Conservation (phyloP, 192 early-diverging fungal genomes). For the Jimgerdemannia flammicorona region DNA sequence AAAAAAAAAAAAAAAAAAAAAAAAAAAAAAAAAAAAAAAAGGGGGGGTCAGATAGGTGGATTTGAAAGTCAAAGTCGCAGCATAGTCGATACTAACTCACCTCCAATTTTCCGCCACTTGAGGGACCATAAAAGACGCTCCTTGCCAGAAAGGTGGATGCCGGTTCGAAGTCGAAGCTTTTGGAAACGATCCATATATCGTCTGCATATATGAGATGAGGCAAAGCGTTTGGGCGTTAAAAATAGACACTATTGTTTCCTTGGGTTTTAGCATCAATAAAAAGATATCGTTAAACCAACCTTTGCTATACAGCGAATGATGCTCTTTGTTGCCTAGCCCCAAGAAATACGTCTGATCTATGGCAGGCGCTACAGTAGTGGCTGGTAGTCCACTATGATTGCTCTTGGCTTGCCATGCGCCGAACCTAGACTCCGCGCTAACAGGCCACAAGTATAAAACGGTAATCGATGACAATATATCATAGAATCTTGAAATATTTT, state of each 20-base stretch:
- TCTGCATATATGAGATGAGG: constrained; percentile 21
- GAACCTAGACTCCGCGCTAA: constrained; percentile 19
- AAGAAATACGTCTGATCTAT: constrained; percentile 23
- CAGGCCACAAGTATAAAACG: constrained; percentile 13
- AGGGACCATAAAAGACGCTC: constrained; percentile 45
- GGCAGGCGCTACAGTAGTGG: not conserved
- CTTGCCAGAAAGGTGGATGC: constrained; percentile 38
- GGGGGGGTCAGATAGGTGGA: not conserved
- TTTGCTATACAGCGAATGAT: constrained; percentile 38
- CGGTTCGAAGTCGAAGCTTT: constrained; percentile 32
- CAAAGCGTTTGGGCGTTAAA: not conserved
- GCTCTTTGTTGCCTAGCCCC: constrained; percentile 31
- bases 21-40: not conserved
- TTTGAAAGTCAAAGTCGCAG: no score
- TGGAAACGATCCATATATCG: constrained; percentile 49
- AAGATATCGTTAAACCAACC: not conserved
- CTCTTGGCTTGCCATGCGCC: constrained; percentile 12
- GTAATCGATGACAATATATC: not conserved
- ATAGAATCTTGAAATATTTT: no score
- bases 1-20: not conserved
- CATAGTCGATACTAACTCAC: constrained; percentile 9
- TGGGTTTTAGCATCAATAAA: not conserved
- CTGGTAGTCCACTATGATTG: constrained; percentile 18
- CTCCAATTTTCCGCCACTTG: constrained; percentile 30
- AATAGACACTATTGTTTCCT: not conserved